Base-by-base conservation (phyloP, 495 filamentous ascomycete genomes). In the Evernia prunastri region DNA sequence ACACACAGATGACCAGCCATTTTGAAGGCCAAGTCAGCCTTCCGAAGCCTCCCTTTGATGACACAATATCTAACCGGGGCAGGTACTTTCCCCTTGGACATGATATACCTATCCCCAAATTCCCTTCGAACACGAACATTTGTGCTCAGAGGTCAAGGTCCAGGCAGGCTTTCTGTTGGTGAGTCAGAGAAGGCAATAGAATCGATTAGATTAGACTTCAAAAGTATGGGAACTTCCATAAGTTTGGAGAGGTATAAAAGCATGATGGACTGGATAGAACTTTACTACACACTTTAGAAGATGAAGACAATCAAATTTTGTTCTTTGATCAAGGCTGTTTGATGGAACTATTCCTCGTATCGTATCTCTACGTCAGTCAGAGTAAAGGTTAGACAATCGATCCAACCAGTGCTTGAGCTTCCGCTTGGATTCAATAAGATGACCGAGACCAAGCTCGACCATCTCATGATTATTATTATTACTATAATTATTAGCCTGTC, bases 371-470 rank as follows among this genome's bases (percentile, higher is more conserved):
- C 49, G 51, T 35, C 40, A 56, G 27, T 12, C 39, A 40, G 53
- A 63, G 33, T 57, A 43, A n/a, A 4, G 61, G 61, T 57, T 63
- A 63, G 53, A 56, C 49, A 27, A 23, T 51, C 54, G 45, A 57
- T 57, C 23, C 35, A 56, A 40, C 18, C n/a, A 63, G 61, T 23
- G 31, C 25, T 57, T 33, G 61, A 15, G 31, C 25, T 57, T 33
- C 37, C 61, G 61, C 61, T 45, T 63, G 37, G 36, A 42, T 35
- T 63, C 33, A 31, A 60, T 63, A 63, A 58, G 61, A 63, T 57
- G 61, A 63, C 51, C 61, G 49, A 63, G 61, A 63, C 51, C 61
- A 57, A 33, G 42, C 61, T 57, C 57, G 39, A 36, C 10, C 61
- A n/a, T n/a, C n/a, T n/a, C n/a, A n/a, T n/a, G n/a, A n/a, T n/a